Conservation (phyloP, 108 stramenopile genomes). For the Skeletonema marinoi region DNA sequence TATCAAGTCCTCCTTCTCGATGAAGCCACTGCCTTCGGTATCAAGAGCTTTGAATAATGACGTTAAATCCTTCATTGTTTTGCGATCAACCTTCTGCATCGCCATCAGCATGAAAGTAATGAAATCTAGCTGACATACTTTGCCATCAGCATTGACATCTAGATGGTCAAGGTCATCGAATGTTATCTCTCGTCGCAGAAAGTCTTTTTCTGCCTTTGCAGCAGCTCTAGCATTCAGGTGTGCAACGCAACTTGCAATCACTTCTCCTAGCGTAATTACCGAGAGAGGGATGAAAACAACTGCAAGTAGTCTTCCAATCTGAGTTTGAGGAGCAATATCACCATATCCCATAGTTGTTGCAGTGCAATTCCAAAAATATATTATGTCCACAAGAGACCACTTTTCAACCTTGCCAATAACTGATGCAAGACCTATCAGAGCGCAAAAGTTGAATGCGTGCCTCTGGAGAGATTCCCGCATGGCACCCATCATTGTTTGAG, state of each 20-base stretch:
- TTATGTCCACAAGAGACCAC: constrained; percentile 37
- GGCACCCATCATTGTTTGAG: not conserved
- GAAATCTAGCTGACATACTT: constrained; percentile 69
- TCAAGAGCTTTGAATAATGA: constrained; percentile 62
- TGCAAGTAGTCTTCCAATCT: constrained; percentile 26
- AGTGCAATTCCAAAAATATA: constrained; percentile 65
- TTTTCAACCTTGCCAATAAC: constrained; percentile 46
- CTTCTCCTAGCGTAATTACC: constrained; percentile 62
- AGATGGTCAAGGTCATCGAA: constrained; percentile 58
- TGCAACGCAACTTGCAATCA: constrained; percentile 54
- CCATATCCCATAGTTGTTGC: constrained; percentile 70
- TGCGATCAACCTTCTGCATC: constrained; percentile 60
- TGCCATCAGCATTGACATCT: constrained; percentile 50
- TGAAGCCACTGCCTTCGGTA: constrained; percentile 37
- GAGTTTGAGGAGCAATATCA: constrained; percentile 45
- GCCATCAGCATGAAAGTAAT: constrained; percentile 77
- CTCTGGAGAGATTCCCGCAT: not conserved
- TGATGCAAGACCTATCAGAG: constrained; percentile 21
- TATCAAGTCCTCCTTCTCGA: constrained; percentile 62
- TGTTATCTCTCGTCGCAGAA: constrained; percentile 45
- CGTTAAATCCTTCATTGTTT: constrained; percentile 54
- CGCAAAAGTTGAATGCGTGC: constrained; percentile 4
- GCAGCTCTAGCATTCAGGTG: constrained; percentile 36
- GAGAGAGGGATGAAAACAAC: constrained; percentile 64
- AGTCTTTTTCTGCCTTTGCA: constrained; percentile 28